Evolutionary conservation across 208 protist genomes (phyloP).

Genomic region (Herpetomonas muscarum): DNA sequence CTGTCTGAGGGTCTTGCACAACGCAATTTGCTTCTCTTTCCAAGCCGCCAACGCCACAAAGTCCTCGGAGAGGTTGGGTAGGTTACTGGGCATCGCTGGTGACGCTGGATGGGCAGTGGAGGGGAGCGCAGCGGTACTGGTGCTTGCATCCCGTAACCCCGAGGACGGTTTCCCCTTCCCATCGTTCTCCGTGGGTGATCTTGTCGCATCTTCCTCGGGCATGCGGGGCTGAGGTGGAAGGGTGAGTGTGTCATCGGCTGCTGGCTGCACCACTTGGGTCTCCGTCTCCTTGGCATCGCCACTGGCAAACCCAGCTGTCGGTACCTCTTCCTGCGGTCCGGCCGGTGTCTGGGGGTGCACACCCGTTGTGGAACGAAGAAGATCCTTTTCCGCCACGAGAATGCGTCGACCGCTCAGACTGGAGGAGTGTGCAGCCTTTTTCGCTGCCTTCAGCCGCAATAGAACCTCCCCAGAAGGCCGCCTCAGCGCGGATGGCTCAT

Average conservation of each 20-base stretch:
- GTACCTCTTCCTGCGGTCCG: too few species aligned
- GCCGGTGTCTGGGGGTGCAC: too few species aligned
- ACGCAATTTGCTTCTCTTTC: constrained; percentile 56
- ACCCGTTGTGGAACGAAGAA: background rate
- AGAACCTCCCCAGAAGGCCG: background rate
- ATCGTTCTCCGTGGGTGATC: too few species aligned
- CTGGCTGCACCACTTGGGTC: too few species aligned
- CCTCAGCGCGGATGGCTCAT: background rate
- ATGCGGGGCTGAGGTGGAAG: too few species aligned
- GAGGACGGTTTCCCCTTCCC: too few species aligned
- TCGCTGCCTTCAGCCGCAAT: background rate
- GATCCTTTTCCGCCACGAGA: background rate
- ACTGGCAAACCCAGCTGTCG: too few species aligned
- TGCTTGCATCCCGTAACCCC: too few species aligned
- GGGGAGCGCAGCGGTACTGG: background rate
- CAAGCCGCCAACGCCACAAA: constrained; percentile 45
- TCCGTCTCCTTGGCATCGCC: too few species aligned
- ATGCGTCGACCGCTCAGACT: background rate
- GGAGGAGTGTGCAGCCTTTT: background rate
- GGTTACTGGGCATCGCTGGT: background rate
- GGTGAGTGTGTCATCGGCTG: too few species aligned
- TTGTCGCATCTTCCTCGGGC: too few species aligned
- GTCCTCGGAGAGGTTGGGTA: constrained; percentile 36
- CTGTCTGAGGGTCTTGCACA: constrained; percentile 31
- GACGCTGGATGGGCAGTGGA: background rate